Evolutionary conservation across 345 rosid species (phyloP), one percentile per base, ranked within the genome.

Genomic region (Clarkia xantiana): DNA sequence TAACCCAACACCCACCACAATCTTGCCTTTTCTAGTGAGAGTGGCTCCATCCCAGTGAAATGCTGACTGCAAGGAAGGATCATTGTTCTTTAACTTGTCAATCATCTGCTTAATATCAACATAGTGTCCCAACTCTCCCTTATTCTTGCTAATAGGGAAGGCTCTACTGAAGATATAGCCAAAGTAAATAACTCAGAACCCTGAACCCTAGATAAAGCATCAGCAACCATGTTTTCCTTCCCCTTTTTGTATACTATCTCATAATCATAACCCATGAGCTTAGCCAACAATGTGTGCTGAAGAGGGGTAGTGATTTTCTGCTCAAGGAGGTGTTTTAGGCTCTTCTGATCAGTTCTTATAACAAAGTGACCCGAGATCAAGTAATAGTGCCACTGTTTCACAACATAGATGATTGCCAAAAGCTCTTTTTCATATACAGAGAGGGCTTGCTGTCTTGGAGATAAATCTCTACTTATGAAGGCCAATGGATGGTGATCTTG

Each of bases 341-440:
- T 50, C 8, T 50, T 22, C 3, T 50, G 40, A 12, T 50, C 40
- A 9, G 53, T 50, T 2, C 29, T 22, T 6, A 50, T 50, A 1
- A 3, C 2, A 9, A 20, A 50, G 7, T 18, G 51, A 8, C 14
- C 9, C 1, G 10, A 4, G 9, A 6, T 47, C 14, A 47, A 20
- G 14, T 47, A 47, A 13, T 23, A 34, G 6, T 12, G 13, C 40
- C 39, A 20, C 3, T 22, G 17, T 7, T 16, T 1, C 0, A 50
- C 41, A 0, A 9, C 41, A 11, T 2, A 34, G 14, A 34, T n/a
- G 1, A 50, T 22, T 5, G 6, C 15, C 1, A 4, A 16, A 1
- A 50, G 14, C 14, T 50, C 53, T 2, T 25, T 50, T 23, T 50
- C 53, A 50, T 50, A 50, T 1, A 34, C 16, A 0, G 40, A 50